A percentile compares a stretch with the other conserved stretches of the same genome.
These are phyloP conservation scores for Noccaea bulbosa DNA, from an alignment of 345 rosid genomes.

Conservation along the genomic window DNA sequence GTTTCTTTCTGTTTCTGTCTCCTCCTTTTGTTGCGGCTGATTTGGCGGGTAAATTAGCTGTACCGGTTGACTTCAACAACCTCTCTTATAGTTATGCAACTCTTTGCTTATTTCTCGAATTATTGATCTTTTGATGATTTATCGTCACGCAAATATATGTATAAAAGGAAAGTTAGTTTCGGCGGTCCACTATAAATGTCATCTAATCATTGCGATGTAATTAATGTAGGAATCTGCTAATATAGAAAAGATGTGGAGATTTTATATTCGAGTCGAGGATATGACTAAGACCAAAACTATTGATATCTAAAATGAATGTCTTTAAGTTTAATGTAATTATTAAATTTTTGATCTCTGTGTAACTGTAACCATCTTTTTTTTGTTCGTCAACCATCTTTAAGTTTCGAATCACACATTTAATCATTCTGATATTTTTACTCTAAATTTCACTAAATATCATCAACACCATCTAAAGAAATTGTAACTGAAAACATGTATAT, in stretches of 20 bases:
- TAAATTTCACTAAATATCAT: not conserved
- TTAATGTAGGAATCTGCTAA: not conserved
- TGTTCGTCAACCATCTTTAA: not conserved
- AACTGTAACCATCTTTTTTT: no score
- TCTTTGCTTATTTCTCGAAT: conserved; percentile 22
- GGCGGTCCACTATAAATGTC: conserved; percentile 37
- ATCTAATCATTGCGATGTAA: conserved; percentile 28
- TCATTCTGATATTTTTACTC: not conserved
- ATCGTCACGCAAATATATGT: not conserved
- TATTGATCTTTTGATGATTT: no score
- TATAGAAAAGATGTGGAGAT: conserved; percentile 24
- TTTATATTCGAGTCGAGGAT: conserved; percentile 19
- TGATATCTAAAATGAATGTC: not conserved
- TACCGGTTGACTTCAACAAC: conserved; percentile 34
- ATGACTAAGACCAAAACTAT: conserved; percentile 21
- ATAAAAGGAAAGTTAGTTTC: conserved; percentile 17
- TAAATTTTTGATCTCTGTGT: conserved; percentile 4
- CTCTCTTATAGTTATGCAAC: conserved; percentile 5
- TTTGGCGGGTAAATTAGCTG: conserved; percentile 35
- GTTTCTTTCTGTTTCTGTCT: conserved; percentile 33
- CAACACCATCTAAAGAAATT: not conserved
- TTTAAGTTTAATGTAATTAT: not conserved
- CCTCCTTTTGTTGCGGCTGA: conserved; percentile 39
- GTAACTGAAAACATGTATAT: no score
- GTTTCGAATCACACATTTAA: not conserved